Percentiles rank a stretch among this genome's conserved stretches.
Evolutionary conservation across 2,329 filamentous ascomycete species (phyloP).

Genomic region (Ophiocordyceps unilateralis): DNA sequence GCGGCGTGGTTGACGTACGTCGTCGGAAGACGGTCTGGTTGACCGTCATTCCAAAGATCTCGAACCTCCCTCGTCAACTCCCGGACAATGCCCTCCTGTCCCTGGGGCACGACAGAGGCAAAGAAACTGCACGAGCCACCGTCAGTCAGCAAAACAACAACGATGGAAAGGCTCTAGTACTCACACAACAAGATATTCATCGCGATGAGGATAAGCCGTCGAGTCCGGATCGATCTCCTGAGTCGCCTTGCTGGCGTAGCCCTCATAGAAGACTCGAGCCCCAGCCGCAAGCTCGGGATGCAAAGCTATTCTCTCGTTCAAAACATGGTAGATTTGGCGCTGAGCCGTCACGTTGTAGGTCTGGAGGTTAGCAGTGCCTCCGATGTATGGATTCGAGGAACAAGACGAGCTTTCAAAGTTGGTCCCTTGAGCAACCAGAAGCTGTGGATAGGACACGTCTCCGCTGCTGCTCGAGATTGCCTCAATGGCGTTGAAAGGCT

Average conservation of each 20-base stretch:
- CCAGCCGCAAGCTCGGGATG: conserved; percentile 4
- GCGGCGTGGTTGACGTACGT: conserved; percentile 11
- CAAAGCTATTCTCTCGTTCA: conserved; percentile 1
- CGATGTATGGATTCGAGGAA: not conserved
- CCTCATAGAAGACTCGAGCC: conserved; percentile 7
- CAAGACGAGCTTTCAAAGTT: conserved; percentile 1
- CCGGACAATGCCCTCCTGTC: conserved; percentile 4
- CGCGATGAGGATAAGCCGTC: conserved; percentile 8
- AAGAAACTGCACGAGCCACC: not conserved
- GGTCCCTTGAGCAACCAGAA: conserved; percentile 2
- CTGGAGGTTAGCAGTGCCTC: conserved; percentile 4
- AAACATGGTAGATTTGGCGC: conserved; percentile 7
- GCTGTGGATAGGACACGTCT: conserved; percentile 6
- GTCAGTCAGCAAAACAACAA: not conserved
- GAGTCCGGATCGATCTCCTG: conserved; percentile 1
- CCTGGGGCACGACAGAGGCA: not conserved
- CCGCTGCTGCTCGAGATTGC: conserved; percentile 2
- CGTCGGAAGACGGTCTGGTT: conserved; percentile 2
- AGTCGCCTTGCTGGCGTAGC: conserved; percentile 8
- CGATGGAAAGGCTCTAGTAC: not conserved
- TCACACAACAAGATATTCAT: conserved; percentile 2
- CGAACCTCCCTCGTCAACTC: not conserved
- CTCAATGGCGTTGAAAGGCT: conserved; percentile 8
- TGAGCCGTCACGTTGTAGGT: conserved; percentile 9
- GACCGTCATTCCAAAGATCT: conserved; percentile 6